A percentile compares a stretch with the other conserved stretches of the same genome.
phyloP scores from a whole-genome alignment of 2,329 filamentous ascomycete genomes.

The Phoma sp. region DNA sequence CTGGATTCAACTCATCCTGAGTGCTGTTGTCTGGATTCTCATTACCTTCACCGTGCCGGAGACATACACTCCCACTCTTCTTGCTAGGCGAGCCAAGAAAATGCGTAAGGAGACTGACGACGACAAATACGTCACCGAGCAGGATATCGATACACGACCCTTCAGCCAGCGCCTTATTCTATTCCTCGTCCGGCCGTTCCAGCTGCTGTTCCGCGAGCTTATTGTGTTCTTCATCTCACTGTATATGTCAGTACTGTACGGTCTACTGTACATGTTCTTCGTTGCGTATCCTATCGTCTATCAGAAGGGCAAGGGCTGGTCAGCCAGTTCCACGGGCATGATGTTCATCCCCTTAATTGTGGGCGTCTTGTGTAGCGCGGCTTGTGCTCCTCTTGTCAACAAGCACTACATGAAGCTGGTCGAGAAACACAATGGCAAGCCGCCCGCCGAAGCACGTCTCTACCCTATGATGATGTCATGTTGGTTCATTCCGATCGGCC shows the following conservation, averaged over 20 bases:
- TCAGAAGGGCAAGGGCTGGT: conserved; percentile 79
- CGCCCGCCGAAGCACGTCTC: conserved; percentile 77
- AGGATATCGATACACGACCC: conserved; percentile 76
- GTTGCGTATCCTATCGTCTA: conserved; percentile 70
- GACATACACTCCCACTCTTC: conserved; percentile 82
- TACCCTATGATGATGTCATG: conserved; percentile 71
- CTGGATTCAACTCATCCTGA: conserved; percentile 82
- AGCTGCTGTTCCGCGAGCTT: conserved; percentile 81
- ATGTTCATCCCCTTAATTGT: conserved; percentile 87
- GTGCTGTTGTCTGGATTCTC: conserved; percentile 71
- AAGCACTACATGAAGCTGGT: conserved; percentile 75
- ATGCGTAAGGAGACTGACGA: conserved; percentile 73
- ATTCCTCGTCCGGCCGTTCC: conserved; percentile 82
- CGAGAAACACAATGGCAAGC: conserved; percentile 69
- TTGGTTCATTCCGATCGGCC: conserved; percentile 67
- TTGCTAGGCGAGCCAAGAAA: conserved; percentile 72
- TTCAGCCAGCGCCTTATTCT: conserved; percentile 71
- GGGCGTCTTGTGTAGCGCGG: conserved; percentile 72
- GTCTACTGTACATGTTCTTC: conserved; percentile 72
- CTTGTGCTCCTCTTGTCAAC: conserved; percentile 75
- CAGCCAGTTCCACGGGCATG: conserved; percentile 73
- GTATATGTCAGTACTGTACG: conserved; percentile 85
- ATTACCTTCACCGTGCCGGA: conserved; percentile 91
- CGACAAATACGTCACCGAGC: conserved; percentile 73
- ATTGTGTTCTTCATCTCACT: conserved; percentile 84